Conservation (phyloP, 306 rosid genomes). For the Quercus gilva region DNA sequence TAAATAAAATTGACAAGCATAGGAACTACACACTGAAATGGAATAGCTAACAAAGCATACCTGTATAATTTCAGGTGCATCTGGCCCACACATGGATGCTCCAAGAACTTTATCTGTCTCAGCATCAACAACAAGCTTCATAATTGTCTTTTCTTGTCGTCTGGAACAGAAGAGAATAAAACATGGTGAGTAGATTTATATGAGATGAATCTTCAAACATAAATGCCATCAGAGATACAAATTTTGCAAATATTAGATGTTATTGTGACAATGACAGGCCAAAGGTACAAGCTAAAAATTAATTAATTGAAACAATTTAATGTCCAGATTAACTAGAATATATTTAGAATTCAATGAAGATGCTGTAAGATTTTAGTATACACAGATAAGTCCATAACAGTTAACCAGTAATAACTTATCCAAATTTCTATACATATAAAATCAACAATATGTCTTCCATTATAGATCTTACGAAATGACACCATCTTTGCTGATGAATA, state of each 20-base stretch:
- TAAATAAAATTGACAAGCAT: neutral
- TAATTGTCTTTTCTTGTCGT: conserved; percentile 90
- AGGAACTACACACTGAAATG: conserved; percentile 2
- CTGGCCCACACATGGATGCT: conserved; percentile 95
- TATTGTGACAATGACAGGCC: neutral
- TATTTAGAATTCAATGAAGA: neutral
- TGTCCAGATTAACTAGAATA: neutral
- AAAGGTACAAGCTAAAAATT: neutral
- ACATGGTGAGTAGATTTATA: neutral
- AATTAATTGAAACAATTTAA: neutral
- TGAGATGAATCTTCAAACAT: conserved; percentile 1
- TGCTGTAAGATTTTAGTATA: neutral
- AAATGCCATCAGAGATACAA: neutral
- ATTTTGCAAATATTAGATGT: neutral
- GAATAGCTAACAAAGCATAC: conserved; percentile 33
- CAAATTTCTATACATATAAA: neutral
- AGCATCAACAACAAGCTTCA: conserved; percentile 93
- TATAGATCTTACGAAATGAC: neutral
- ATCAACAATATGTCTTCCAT: neutral
- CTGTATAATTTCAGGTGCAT: conserved; percentile 95
- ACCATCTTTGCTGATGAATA: neutral
- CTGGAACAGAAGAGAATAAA: conserved; percentile 35
- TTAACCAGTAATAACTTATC: neutral
- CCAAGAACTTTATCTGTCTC: conserved; percentile 84
- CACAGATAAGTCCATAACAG: neutral